phyloP scores from a whole-genome alignment of 352 stramenopile species.

The Globisporangium irregulare region DNA sequence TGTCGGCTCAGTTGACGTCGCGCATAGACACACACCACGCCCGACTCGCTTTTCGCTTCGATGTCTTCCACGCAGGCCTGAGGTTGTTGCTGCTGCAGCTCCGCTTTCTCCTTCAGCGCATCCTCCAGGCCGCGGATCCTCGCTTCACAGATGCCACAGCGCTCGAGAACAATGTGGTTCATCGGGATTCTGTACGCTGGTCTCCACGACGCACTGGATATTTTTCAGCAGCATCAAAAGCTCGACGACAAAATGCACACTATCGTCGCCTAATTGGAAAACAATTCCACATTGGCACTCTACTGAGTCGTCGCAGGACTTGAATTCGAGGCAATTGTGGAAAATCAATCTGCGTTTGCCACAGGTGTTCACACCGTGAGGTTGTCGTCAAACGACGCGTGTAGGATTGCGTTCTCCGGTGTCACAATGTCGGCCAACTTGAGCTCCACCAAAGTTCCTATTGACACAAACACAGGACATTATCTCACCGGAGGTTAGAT shows the following conservation, averaged over 20 bases:
- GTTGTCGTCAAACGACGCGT: conserved; percentile 3
- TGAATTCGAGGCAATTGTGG: neutral
- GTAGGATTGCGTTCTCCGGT: neutral
- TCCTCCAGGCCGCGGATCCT: conserved; percentile 1
- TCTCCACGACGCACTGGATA: neutral
- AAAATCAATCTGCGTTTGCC: neutral
- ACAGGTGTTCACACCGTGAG: neutral
- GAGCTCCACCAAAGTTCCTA: neutral
- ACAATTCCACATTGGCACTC: neutral
- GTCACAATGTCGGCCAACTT: neutral
- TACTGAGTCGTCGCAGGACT: neutral
- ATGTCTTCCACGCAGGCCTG: neutral
- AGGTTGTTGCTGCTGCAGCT: neutral
- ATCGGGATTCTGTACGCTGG: neutral
- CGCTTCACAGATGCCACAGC: neutral
- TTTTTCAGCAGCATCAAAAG: neutral
- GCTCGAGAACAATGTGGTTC: neutral
- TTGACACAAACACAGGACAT: too few species aligned
- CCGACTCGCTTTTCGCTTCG: neutral
- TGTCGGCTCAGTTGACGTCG: neutral
- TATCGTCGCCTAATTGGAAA: neutral
- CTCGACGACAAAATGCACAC: neutral
- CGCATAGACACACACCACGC: neutral
- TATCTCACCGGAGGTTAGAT: too few species aligned
- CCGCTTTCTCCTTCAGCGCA: neutral